phyloP scores from a whole-genome alignment of 768 basidiomycete genomes.

The Mycena galericulata region DNA sequence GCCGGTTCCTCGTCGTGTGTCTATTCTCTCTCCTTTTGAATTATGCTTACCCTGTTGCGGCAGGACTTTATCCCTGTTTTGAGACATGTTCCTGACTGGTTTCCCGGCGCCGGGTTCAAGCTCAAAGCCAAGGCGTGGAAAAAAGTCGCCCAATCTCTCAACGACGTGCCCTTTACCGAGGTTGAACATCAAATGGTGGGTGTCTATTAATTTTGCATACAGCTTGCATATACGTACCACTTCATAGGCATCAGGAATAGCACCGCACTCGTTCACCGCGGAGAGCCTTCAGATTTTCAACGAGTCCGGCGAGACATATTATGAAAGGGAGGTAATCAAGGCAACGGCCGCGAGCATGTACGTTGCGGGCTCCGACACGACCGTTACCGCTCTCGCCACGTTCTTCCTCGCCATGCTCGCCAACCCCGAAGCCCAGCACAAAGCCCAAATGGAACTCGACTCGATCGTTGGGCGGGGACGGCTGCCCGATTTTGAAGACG shows the following conservation, averaged over 20 bases:
- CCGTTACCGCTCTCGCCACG: not conserved
- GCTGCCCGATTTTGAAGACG: conserved; percentile 49
- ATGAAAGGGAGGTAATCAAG: not conserved
- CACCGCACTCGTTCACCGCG: not conserved
- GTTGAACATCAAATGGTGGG: conserved; percentile 49
- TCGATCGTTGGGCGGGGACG: conserved; percentile 44
- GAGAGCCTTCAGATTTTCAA: not conserved
- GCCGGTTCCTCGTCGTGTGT: conserved; percentile 46
- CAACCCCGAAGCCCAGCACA: conserved; percentile 42
- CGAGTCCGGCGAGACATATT: not conserved
- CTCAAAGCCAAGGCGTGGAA: conserved; percentile 52
- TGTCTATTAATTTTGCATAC: not conserved
- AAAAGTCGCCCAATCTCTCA: conserved; percentile 46
- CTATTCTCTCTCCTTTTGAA: not conserved
- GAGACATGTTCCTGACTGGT: conserved; percentile 58
- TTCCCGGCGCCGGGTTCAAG: conserved; percentile 63
- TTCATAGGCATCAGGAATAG: not conserved
- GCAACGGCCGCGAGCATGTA: conserved; percentile 17
- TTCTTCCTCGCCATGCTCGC: conserved; percentile 37
- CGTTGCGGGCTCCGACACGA: conserved; percentile 7
- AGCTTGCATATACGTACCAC: not conserved
- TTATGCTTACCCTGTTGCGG: not conserved
- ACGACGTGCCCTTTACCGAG: conserved; percentile 49
- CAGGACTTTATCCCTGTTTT: conserved; percentile 36
- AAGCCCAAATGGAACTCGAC: conserved; percentile 53